These are phyloP conservation scores for Phtheirospermum japonicum DNA, from an alignment of 257 asterid species.

Conservation along the genomic window DNA sequence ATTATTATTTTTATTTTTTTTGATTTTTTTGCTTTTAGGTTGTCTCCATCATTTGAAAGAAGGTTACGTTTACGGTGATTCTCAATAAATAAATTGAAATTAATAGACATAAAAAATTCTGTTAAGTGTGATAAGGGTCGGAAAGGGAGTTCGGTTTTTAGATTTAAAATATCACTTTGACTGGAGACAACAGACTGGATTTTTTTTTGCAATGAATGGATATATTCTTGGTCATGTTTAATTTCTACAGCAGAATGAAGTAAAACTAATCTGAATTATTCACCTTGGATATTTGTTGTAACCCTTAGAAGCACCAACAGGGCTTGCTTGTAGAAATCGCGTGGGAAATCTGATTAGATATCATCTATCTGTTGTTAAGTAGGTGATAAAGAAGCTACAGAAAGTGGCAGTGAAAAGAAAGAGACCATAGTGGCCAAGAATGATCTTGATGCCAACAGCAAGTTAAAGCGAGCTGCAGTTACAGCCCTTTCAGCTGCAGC, in stretches of 20 bases:
- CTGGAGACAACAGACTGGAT: slow-evolving; percentile 7
- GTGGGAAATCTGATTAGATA: slow-evolving; percentile 22
- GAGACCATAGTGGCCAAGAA: slow-evolving; percentile 33
- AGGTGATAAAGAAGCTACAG: slow-evolving; percentile 44
- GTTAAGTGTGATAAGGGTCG: slow-evolving; percentile 3
- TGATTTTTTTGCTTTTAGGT: slow-evolving; percentile 3
- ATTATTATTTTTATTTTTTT: not conserved
- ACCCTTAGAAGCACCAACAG: slow-evolving; percentile 12
- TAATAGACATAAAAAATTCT: not conserved
- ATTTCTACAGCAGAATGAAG: slow-evolving; percentile 12
- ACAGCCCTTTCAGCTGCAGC: slow-evolving; percentile 96
- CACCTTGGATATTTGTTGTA: slow-evolving; percentile 2
- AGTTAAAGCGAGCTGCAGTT: slow-evolving; percentile 71
- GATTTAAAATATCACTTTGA: slow-evolving; percentile 2
- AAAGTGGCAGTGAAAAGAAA: slow-evolving; percentile 35
- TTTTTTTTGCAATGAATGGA: slow-evolving; percentile 9
- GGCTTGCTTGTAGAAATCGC: slow-evolving; percentile 13
- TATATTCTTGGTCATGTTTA: slow-evolving; percentile 3
- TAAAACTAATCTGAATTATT: slow-evolving; percentile 10
- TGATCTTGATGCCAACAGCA: slow-evolving; percentile 37
- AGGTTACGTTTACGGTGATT: slow-evolving; percentile 3
- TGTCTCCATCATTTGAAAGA: slow-evolving; percentile 22
- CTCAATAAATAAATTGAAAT: slow-evolving; percentile 15
- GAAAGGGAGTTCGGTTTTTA: slow-evolving; percentile 1
- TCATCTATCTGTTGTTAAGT: slow-evolving; percentile 27